Evolutionary conservation across 441 rosid genomes (phyloP).

Genomic region (Pelargonium cotyledonis): DNA sequence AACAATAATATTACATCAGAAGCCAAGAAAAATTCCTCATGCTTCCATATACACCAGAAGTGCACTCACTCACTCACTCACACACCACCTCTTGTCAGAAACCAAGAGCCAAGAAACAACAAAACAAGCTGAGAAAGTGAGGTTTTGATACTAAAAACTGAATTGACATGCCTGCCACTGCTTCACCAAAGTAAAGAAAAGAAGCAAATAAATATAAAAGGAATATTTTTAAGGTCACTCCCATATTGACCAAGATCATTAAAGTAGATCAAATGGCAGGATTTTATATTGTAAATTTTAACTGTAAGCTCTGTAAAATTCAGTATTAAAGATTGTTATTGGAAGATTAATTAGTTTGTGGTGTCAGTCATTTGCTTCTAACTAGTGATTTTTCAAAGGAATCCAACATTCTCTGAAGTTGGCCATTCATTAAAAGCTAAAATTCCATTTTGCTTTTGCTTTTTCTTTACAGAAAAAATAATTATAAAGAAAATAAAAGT

Average conservation of each 20-base stretch:
- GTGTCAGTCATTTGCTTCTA: neutral
- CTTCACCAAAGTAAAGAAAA: neutral
- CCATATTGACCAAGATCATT: too few relatives aligned
- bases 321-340: neutral
- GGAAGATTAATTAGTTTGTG: neutral
- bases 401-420: slow-evolving; percentile 39
- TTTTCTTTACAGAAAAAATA: neutral
- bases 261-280: too few relatives aligned
- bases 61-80: slow-evolving; percentile 29
- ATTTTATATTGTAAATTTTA: too few relatives aligned
- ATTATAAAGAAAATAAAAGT: slow-evolving; percentile 15
- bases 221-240: neutral
- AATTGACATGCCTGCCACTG: slow-evolving; percentile 2
- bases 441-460: slow-evolving; percentile 7
- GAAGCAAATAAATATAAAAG: neutral
- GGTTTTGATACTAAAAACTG: slow-evolving; percentile 46
- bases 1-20: neutral
- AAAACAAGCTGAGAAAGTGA: slow-evolving; percentile 28
- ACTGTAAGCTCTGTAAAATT: neutral
- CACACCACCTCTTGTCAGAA: slow-evolving; percentile 35
- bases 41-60: slow-evolving; percentile 5
- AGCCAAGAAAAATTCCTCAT: slow-evolving; percentile 2
- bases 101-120: slow-evolving; percentile 16
- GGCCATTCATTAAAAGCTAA: slow-evolving; percentile 38
- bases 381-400: slow-evolving; percentile 15